A percentile compares a stretch with the other conserved stretches of the same genome.
phyloP scores from a whole-genome alignment of 805 yeast species.

The Yamadazyma philogaea region DNA sequence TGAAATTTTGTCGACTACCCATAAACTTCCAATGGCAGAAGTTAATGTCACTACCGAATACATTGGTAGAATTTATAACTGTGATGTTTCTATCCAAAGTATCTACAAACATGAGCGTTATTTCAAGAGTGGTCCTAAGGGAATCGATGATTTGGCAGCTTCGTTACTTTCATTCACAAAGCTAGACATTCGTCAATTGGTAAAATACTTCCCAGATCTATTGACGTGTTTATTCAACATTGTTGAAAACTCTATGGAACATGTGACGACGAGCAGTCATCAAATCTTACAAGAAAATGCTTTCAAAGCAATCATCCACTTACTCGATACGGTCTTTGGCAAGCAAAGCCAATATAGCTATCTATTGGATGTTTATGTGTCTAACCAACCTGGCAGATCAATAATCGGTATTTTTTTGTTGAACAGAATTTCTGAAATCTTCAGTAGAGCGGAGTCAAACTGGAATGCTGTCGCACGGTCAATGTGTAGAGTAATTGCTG shows the following conservation, averaged over 20 bases:
- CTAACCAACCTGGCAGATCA: slow-evolving; percentile 38
- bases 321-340: slow-evolving; percentile 61
- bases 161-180: slow-evolving; percentile 50
- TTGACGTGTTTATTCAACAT: slow-evolving; percentile 36
- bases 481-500: slow-evolving; percentile 55
- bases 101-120: slow-evolving; percentile 52
- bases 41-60: slow-evolving; percentile 59
- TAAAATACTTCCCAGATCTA: slow-evolving; percentile 63
- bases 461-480: slow-evolving; percentile 68
- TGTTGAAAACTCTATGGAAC: slow-evolving; percentile 26
- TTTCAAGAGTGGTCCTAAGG: slow-evolving; percentile 40
- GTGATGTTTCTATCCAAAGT: slow-evolving; percentile 52
- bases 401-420: slow-evolving; percentile 51
- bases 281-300: slow-evolving; percentile 32
- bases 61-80: slow-evolving; percentile 64
- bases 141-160: slow-evolving; percentile 44
- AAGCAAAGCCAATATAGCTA: slow-evolving; percentile 62
- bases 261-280: slow-evolving; percentile 21
- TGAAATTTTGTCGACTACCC: slow-evolving; percentile 41
- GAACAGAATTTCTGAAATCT: slow-evolving; percentile 43
- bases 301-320: slow-evolving; percentile 58
- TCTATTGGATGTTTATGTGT: slow-evolving; percentile 50
- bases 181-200: slow-evolving; percentile 50
- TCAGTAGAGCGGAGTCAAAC: slow-evolving; percentile 46
- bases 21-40: slow-evolving; percentile 39